Percentiles rank a stretch among this genome's conserved stretches.
Evolutionary conservation across 306 rosid species (phyloP).

Genomic region (Prunus mira): DNA sequence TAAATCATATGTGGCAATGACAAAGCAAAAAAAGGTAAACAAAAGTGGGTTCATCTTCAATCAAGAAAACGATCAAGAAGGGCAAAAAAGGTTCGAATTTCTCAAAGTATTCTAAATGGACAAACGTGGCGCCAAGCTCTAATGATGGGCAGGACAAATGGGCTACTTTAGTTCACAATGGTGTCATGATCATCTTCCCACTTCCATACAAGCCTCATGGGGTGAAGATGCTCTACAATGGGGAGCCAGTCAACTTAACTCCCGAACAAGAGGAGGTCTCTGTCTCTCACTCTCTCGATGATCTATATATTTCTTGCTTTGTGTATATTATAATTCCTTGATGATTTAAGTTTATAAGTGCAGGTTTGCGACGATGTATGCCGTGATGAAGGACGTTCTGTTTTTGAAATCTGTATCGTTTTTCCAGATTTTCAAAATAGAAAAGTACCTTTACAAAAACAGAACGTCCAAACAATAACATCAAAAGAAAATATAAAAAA

Average conservation of each 20-base stretch:
- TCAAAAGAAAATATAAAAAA: too few relatives aligned
- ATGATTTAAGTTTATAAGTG: slow-evolving; percentile 13
- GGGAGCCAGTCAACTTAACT: slow-evolving; percentile 74
- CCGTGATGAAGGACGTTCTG: slow-evolving; percentile 73
- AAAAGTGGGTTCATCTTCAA: slow-evolving; percentile 33
- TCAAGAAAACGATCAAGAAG: slow-evolving; percentile 34
- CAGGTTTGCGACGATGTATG: slow-evolving; percentile 99
- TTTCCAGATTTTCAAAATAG: too few relatives aligned
- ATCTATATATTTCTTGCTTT: background rate
- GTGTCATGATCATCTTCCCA: slow-evolving; percentile 97
- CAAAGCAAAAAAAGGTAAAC: slow-evolving; percentile 23
- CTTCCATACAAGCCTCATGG: slow-evolving; percentile 80
- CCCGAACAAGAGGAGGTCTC: slow-evolving; percentile 91
- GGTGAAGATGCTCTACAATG: slow-evolving; percentile 72
- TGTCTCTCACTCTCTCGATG: slow-evolving; percentile 5
- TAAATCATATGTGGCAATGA: slow-evolving; percentile 17
- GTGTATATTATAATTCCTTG: background rate
- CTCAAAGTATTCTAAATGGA: slow-evolving; percentile 76
- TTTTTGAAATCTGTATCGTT: too few relatives aligned
- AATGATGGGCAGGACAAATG: slow-evolving; percentile 98
- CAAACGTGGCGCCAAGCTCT: slow-evolving; percentile 72
- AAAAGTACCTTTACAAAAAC: too few relatives aligned
- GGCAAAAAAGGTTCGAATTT: slow-evolving; percentile 32
- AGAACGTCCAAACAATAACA: too few relatives aligned
- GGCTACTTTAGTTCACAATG: slow-evolving; percentile 87